Evolutionary conservation across 73 alveolate genomes (phyloP).

Genomic region (Paramecium pentaurelia): DNA sequence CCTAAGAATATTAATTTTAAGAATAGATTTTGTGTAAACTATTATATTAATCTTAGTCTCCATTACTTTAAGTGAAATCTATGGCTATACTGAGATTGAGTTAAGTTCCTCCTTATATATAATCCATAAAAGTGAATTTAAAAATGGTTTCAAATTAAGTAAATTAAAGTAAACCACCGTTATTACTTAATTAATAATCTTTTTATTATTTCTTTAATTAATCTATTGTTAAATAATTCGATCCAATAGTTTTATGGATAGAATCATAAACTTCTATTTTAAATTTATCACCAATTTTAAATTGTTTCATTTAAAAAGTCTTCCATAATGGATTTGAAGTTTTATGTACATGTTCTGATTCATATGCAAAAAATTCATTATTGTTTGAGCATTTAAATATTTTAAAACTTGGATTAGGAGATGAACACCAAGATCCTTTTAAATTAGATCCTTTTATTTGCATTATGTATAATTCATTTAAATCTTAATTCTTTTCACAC

Average conservation of each 20-base stretch:
- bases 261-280: neutral
- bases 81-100: slow-evolving; percentile 84
- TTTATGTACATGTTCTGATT: neutral
- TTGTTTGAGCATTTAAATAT: neutral
- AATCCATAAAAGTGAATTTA: slow-evolving; percentile 77
- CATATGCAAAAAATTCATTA: neutral
- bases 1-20: slow-evolving; percentile 79
- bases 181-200: neutral
- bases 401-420: slow-evolving; percentile 17
- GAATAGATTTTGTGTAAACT: slow-evolving; percentile 78
- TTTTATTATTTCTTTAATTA: neutral
- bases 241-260: neutral
- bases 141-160: neutral
- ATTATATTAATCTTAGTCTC: slow-evolving; percentile 65
- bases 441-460: slow-evolving; percentile 36
- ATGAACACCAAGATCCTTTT: neutral
- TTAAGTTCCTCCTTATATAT: slow-evolving; percentile 87
- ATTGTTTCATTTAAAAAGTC: neutral
- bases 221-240: neutral
- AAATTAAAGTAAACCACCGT: neutral
- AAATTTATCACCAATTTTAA: neutral
- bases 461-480: slow-evolving; percentile 56
- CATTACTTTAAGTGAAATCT: slow-evolving; percentile 93
- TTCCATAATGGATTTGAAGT: neutral
- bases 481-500: slow-evolving; percentile 61